These are phyloP conservation scores for Fraxinus xanthoxyloides DNA, from an alignment of 305 asterid species.

Conservation along the genomic window DNA sequence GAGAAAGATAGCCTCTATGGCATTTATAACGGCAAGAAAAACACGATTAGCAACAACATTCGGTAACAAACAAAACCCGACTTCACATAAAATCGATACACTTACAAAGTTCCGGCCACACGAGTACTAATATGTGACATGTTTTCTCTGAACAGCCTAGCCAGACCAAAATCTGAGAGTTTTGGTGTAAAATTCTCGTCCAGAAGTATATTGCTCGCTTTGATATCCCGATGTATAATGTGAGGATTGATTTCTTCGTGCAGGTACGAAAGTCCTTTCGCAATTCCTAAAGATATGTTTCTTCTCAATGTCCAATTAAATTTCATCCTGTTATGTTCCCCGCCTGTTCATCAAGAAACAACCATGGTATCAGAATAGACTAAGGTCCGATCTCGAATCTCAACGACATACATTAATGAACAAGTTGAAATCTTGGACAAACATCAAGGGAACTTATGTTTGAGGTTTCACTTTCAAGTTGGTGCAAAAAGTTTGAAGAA, in stretches of 20 bases:
- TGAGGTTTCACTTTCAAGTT: background rate
- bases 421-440: background rate
- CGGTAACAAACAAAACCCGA: background rate
- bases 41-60: conserved; percentile 21
- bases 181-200: conserved; percentile 63
- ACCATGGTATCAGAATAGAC: background rate
- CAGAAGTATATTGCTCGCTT: conserved; percentile 72
- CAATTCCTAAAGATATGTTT: conserved; percentile 53
- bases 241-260: conserved; percentile 69
- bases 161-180: conserved; percentile 78
- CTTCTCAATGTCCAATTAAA: conserved; percentile 59
- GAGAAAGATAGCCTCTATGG: conserved; percentile 81
- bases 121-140: conserved; percentile 68
- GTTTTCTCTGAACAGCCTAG: conserved; percentile 56
- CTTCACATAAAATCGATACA: conserved; percentile 1
- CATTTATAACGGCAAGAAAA: background rate
- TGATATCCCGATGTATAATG: conserved; percentile 73
- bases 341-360: conserved; percentile 34
- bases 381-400: background rate
- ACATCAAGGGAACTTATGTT: background rate
- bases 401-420: background rate
- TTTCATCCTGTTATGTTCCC: conserved; percentile 47
- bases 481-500: background rate
- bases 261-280: conserved; percentile 59
- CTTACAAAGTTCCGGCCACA: conserved; percentile 87